phyloP scores from a whole-genome alignment of 257 asterid genomes.

The Galeopsis tetrahit region DNA sequence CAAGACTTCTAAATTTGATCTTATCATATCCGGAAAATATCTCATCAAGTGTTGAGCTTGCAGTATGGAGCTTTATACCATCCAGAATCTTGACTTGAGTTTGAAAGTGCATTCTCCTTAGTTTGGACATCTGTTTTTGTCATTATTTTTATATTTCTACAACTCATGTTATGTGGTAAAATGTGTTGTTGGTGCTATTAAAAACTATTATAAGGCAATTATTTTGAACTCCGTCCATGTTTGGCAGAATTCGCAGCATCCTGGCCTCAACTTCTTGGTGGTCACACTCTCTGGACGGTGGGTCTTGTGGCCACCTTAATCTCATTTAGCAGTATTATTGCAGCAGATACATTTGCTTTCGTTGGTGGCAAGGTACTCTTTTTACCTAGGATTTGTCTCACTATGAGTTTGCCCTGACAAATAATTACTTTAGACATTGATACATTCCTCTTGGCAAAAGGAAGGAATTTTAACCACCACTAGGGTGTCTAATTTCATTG shows the following conservation, averaged over 20 bases:
- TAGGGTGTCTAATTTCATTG: background rate
- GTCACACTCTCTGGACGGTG: constrained; percentile 90
- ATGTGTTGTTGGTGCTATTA: constrained; percentile 22
- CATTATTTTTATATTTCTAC: constrained; percentile 2
- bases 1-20: constrained; percentile 1
- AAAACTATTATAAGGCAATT: constrained; percentile 7
- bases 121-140: background rate
- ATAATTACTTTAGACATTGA: background rate
- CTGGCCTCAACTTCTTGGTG: constrained; percentile 94
- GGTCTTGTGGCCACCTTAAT: constrained; percentile 96
- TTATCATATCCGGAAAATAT: constrained; percentile 17
- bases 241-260: constrained; percentile 66
- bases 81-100: constrained; percentile 22
- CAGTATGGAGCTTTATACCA: constrained; percentile 16
- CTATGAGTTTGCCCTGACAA: constrained; percentile 14
- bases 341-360: constrained; percentile 98
- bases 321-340: constrained; percentile 86
- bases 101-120: constrained; percentile 24
- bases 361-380: constrained; percentile 83
- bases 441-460: constrained; percentile 19
- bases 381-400: background rate
- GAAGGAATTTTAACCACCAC: background rate
- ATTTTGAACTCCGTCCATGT: constrained; percentile 22
- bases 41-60: constrained; percentile 6
- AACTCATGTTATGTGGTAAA: constrained; percentile 9